Base-by-base conservation (phyloP, 306 rosid genomes). In the Vigna angularis region DNA sequence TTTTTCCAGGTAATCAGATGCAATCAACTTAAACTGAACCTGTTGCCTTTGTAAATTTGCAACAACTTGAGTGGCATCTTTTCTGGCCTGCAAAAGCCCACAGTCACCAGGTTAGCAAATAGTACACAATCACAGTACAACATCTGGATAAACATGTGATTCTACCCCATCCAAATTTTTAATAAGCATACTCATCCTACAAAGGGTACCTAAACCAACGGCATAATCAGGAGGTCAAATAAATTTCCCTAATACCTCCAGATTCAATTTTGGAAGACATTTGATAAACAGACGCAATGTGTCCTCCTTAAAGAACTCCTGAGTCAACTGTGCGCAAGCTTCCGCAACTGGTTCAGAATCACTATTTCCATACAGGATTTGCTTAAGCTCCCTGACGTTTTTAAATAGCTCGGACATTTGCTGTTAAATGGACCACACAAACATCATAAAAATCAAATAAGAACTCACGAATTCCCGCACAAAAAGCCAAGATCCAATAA, bases 21-120 rank as follows among this genome's bases (percentile, higher is more conserved):
- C 96, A 78, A 95, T 91, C 90, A 95, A 83, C 85, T 86, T 92
- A 70, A 93, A 95, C 24, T 90, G 91, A 86, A 95, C 98, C 63
- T 89, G 97, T 71, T 95, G 99, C 86, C 99, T 89, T 79, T 95
- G 99, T 69, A 95, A 89, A 87, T 95, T 95, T 59, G 99, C 99
- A 85, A 95, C 98, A 75, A 95, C 90, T 87, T 95, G 99, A 57
- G 97, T 95, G 63, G 97, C 99, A 80, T 95, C 99, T 78, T 95
- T 95, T 58, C 99, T 88, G 65, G 96, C 89, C 98, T 95, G 89
- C 80, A 81, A 57, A 80, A 80, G 62, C 50, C 40, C 71, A 79
- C 5, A 57, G 40, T 50, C 28, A 76, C 62, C 85, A 58, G 36
- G 58, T 71, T 72, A 49, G 64, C 42, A 86, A 81, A 67, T 14